Base-by-base conservation (phyloP, 2,329 filamentous ascomycete genomes). In the Fusarium virguliforme region DNA sequence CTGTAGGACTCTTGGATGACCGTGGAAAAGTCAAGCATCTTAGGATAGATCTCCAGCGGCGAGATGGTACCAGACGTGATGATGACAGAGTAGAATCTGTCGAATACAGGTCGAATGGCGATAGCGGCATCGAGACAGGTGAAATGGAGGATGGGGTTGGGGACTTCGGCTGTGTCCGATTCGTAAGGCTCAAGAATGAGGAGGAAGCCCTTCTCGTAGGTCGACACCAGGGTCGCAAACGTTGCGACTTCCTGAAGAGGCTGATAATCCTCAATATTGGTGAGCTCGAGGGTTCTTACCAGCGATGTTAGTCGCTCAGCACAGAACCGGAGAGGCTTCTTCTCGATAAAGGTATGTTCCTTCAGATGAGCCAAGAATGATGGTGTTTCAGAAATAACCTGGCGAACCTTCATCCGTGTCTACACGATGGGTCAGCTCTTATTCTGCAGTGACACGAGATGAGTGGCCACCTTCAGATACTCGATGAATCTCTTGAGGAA, bases 11-110 rank as follows among this genome's bases (percentile, higher is more conserved):
- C 95, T 79, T 98, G 95, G 4, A 98, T 92, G 1, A 98, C 94
- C 2, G 95, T 94, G 9, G 88, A 87, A 82, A 99, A 99, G 59
- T 94, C 92, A 28, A 99, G 90, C 95, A 99, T 99, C 78, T 97
- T 98, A 0, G 96, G 97, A 77, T 99, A 99, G 92, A 99, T 99
- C 79, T 99, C 97, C 4, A 99, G 83, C 0, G 96, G 96, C 2
- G 96, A 98, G 67, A 99, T 94, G 2, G 96, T 99, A 70, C 96
- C 96, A 0, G 96, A 98, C 0, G 96, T 99, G 79, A 99, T 98
- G 78, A 99, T 97, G 71, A 99, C 96, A 1, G 96, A 98, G 80
- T 94, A 95, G 81, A 99, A 99, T 57, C 96, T 91, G 65, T 99
- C 95, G 77, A 99, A 98, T 6, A 99, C 95, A 0, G 96, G 96